phyloP scores from a whole-genome alignment of 1,284 basidiomycete genomes.

The Pseudozyma pruni region DNA sequence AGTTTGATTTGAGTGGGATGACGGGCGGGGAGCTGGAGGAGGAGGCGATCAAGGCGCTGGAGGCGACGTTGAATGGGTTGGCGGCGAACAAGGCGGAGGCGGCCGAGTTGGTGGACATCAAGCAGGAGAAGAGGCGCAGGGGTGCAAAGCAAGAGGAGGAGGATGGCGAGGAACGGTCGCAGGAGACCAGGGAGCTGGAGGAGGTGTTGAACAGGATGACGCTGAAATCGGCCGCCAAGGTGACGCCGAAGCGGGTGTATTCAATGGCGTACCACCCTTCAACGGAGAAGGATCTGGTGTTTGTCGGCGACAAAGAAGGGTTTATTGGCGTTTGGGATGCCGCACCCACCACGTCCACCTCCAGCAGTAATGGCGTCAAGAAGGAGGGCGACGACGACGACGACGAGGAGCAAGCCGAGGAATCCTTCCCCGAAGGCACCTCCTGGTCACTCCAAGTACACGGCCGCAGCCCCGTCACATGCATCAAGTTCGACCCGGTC shows the following conservation, averaged over 20 bases:
- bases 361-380: constrained; percentile 17
- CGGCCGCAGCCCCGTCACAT: constrained; percentile 58
- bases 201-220: constrained; percentile 54
- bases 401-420: constrained; percentile 24
- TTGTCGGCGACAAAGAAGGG: constrained; percentile 65
- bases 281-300: constrained; percentile 59
- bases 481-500: constrained; percentile 62
- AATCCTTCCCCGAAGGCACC: constrained; percentile 32
- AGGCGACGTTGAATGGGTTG: constrained; percentile 23
- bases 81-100: constrained; percentile 18
- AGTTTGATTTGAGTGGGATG: constrained; percentile 47
- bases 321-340: constrained; percentile 64
- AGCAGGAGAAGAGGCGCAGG: constrained; percentile 28
- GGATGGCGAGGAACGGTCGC: not conserved
- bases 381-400: constrained; percentile 33
- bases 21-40: constrained; percentile 41
- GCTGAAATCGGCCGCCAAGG: constrained; percentile 52
- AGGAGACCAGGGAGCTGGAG: constrained; percentile 42
- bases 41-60: constrained; percentile 34
- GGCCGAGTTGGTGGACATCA: constrained; percentile 38
- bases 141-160: constrained; percentile 1
- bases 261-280: constrained; percentile 61
- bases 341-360: constrained; percentile 6
- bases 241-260: constrained; percentile 58
- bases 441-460: constrained; percentile 60